phyloP scores from a whole-genome alignment of 179 eudicot genomes.

The Gypsophila paniculata region DNA sequence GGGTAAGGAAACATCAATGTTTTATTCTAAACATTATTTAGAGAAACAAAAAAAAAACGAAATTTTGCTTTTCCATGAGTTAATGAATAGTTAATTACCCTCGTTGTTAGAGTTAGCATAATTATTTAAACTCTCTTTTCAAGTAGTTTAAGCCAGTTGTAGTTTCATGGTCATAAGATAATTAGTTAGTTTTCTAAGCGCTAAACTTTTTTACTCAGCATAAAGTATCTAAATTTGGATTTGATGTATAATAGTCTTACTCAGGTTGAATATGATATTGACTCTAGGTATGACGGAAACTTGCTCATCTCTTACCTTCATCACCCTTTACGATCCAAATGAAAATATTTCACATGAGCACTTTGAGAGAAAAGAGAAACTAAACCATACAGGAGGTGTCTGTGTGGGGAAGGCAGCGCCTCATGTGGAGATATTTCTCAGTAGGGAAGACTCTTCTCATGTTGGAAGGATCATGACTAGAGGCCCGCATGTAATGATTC shows the following conservation, averaged over 20 bases:
- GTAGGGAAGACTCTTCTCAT: constrained; percentile 34
- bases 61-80: too few relatives aligned
- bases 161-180: neutral
- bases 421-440: constrained; percentile 59
- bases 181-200: neutral
- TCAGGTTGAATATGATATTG: constrained; percentile 5
- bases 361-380: constrained; percentile 14
- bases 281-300: constrained; percentile 88
- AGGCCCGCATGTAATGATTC: constrained; percentile 77
- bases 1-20: too few relatives aligned
- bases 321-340: constrained; percentile 59
- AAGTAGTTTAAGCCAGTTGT: neutral
- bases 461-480: constrained; percentile 74
- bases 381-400: constrained; percentile 36
- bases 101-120: too few relatives aligned
- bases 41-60: too few relatives aligned
- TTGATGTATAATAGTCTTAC: neutral
- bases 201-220: neutral
- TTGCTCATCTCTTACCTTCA: constrained; percentile 83
- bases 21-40: too few relatives aligned
- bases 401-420: constrained; percentile 96
- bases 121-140: neutral
- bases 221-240: neutral
- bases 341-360: constrained; percentile 22
- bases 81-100: too few relatives aligned